Evolutionary conservation across 2,329 filamentous ascomycete genomes (phyloP).

Genomic region (Aspergillus sp.): DNA sequence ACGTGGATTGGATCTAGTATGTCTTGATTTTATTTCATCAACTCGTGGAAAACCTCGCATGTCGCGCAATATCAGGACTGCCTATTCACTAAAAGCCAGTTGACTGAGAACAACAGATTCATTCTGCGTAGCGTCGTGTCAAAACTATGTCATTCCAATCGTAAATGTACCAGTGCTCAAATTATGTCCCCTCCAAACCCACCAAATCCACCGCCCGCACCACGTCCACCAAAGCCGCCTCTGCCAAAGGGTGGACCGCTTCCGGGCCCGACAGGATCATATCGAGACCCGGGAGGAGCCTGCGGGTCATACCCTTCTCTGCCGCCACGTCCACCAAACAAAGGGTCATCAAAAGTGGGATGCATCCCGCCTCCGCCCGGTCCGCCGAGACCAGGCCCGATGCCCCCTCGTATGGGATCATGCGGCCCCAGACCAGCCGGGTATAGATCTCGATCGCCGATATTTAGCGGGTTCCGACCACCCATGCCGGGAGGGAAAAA

Average conservation of each 20-base stretch:
- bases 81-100: no score
- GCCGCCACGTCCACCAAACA: conserved; percentile 64
- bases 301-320: conserved; percentile 63
- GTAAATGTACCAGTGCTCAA: conserved; percentile 11
- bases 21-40: no score
- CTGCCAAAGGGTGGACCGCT: conserved; percentile 47
- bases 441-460: conserved; percentile 85
- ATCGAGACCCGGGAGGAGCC: conserved; percentile 83
- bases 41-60: no score
- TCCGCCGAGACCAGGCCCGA: conserved; percentile 61
- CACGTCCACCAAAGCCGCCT: conserved; percentile 31
- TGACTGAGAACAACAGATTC: not conserved
- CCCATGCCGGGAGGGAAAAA: conserved; percentile 43
- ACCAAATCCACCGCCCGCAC: conserved; percentile 50
- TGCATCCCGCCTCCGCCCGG: conserved; percentile 85
- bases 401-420: conserved; percentile 71
- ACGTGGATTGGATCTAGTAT: no score
- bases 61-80: no score
- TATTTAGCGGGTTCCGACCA: conserved; percentile 61
- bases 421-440: conserved; percentile 81
- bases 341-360: conserved; percentile 87
- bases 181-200: conserved; percentile 52
- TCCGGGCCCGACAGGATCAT: conserved; percentile 80
- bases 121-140: not conserved
- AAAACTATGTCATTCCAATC: not conserved